Base-by-base conservation (phyloP, 176 grass and related monocot genomes). In the Pontederia paniculata region DNA sequence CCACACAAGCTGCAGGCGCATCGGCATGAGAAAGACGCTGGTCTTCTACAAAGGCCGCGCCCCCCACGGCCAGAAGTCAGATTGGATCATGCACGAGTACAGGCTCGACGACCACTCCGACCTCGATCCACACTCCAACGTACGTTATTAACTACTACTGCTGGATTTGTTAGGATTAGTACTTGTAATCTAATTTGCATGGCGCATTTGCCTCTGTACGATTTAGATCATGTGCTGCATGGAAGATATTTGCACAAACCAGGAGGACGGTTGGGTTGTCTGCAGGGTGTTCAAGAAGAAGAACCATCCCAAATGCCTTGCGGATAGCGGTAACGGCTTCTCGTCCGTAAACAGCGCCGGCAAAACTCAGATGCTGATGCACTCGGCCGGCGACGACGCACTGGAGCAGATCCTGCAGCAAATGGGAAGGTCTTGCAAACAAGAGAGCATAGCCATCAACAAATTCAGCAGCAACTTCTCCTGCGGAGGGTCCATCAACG, bases 211-310 rank as follows among this genome's bases (percentile, higher is more conserved):
- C n/a, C n/a, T 14, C 45, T 14, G 10, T 84, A 76, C 45, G 71
- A 52, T 49, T 48, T 58, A 67, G 68, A 21, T 42, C 14, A 0
- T 23, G 52, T 44, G 58, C 21, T 52, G 67, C 46, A 72, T 63
- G 55, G 78, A 52, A 64, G 93, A 97, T 60, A 66, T 44, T n/a
- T n/a, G n/a, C 61, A 82, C 70, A 14, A 45, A 19, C 23, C 86
- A 87, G 79, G 93, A 98, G 57, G 93, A 98, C 19, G 93, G 86
- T 0, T 98, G 93, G 93, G 93, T 98, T 44, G 93, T 98, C 23
- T 98, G 93, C 76, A 78, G 93, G 25, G 86, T 97, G 56, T 97
- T 97, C 86, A 97, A 97, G 77, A 97, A 97, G 77, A 97, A 97
- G 78, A 79, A 84, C 74, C 77, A 87, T 71, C 77, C 74, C 51